Evolutionary conservation across 495 filamentous ascomycete genomes (phyloP).

Genomic region (Evernia prunastri): DNA sequence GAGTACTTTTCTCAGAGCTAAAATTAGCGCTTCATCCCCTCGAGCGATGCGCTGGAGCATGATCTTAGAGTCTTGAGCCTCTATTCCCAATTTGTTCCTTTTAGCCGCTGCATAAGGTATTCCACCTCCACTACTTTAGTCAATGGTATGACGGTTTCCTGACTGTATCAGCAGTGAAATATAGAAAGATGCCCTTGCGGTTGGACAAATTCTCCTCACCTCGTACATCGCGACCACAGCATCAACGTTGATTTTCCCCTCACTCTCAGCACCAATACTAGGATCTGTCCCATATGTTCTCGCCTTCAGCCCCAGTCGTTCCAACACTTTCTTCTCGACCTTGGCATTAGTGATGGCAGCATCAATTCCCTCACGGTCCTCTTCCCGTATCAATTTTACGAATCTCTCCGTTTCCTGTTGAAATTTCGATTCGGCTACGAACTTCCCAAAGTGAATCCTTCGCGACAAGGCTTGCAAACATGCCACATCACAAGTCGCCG

Average conservation of each 20-base stretch:
- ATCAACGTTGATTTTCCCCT: slow-evolving; percentile 80
- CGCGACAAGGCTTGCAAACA: slow-evolving; percentile 88
- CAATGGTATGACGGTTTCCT: slow-evolving; percentile 89
- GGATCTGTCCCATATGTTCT: slow-evolving; percentile 94
- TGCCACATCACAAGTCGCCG: slow-evolving; percentile 83
- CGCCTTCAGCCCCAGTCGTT: slow-evolving; percentile 82
- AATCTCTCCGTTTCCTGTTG: slow-evolving; percentile 72
- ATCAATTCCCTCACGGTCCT: slow-evolving; percentile 73
- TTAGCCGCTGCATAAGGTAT: slow-evolving; percentile 90
- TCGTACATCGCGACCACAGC: slow-evolving; percentile 93
- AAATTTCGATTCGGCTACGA: slow-evolving; percentile 98
- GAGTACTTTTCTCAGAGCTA: slow-evolving; percentile 54
- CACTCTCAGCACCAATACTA: slow-evolving; percentile 48
- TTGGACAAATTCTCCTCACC: slow-evolving; percentile 35
- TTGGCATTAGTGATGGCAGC: slow-evolving; percentile 82
- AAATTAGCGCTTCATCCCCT: background rate
- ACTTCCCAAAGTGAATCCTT: slow-evolving; percentile 96
- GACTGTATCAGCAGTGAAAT: slow-evolving; percentile 25
- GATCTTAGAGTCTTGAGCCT: background rate
- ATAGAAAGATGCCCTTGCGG: background rate
- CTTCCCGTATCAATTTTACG: slow-evolving; percentile 68
- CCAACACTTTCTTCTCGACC: slow-evolving; percentile 89
- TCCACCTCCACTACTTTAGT: slow-evolving; percentile 98
- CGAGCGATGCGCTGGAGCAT: background rate
- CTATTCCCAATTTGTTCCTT: slow-evolving; percentile 58